Percentiles rank a stretch among this genome's conserved stretches.
These are phyloP conservation scores for Hirsutella minnesotensis DNA, from an alignment of 2,329 filamentous ascomycete species.

Conservation along the genomic window DNA sequence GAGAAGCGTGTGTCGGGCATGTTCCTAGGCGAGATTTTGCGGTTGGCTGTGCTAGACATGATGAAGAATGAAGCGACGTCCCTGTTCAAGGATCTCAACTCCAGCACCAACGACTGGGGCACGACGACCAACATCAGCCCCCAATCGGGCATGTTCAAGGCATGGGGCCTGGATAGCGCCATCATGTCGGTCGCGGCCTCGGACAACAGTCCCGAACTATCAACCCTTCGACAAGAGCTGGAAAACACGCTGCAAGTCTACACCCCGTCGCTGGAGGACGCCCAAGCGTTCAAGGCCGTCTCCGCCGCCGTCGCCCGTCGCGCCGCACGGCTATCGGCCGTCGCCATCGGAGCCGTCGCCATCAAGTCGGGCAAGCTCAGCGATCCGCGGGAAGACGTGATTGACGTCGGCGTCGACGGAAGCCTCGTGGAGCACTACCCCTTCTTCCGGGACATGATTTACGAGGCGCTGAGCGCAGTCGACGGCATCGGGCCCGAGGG, in stretches of 20 bases:
- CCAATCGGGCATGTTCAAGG: slow-evolving; percentile 56
- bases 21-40: slow-evolving; percentile 92
- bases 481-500: slow-evolving; percentile 66
- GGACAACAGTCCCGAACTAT: slow-evolving; percentile 62
- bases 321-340: slow-evolving; percentile 75
- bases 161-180: slow-evolving; percentile 85
- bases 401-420: slow-evolving; percentile 90
- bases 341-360: slow-evolving; percentile 76
- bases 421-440: slow-evolving; percentile 94
- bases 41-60: slow-evolving; percentile 62
- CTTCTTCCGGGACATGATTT: slow-evolving; percentile 77
- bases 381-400: slow-evolving; percentile 52
- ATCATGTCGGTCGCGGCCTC: slow-evolving; percentile 80
- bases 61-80: slow-evolving; percentile 53
- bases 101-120: slow-evolving; percentile 54
- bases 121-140: slow-evolving; percentile 59
- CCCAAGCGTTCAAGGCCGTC: slow-evolving; percentile 74
- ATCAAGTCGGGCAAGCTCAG: slow-evolving; percentile 65
- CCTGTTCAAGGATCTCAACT: slow-evolving; percentile 68
- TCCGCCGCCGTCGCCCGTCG: slow-evolving; percentile 77
- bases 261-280: slow-evolving; percentile 70
- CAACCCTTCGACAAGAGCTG: slow-evolving; percentile 64
- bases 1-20: slow-evolving; percentile 97
- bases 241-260: slow-evolving; percentile 66
- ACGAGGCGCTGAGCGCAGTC: slow-evolving; percentile 67